These are phyloP conservation scores for Pseudogymnoascus sp. DNA, from an alignment of 2,329 filamentous ascomycete species.

Conservation along the genomic window DNA sequence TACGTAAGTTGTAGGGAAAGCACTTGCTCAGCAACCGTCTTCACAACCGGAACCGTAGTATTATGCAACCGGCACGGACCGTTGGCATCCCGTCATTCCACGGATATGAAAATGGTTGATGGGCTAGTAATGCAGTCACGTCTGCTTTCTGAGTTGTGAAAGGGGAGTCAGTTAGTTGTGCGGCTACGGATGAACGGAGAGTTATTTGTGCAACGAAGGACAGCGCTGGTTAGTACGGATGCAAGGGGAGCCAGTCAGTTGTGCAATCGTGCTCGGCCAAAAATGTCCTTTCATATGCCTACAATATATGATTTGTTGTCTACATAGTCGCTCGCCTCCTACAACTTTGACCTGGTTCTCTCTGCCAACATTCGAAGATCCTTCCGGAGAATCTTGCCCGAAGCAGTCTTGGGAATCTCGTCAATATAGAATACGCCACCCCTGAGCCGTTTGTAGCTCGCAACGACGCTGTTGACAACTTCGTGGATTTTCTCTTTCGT, in stretches of 20 bases:
- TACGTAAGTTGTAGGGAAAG: neutral
- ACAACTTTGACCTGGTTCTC: neutral
- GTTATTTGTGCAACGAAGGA: neutral
- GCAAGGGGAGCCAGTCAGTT: neutral
- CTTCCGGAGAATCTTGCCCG: conserved; percentile 15
- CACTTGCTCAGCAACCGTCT: neutral
- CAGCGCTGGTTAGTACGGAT: neutral
- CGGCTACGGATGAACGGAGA: neutral
- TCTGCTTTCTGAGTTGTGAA: neutral
- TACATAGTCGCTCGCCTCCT: neutral
- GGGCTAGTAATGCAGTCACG: neutral
- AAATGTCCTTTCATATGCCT: neutral
- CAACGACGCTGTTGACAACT: conserved; percentile 21
- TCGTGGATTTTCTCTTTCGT: conserved; percentile 25
- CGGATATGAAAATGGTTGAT: neutral
- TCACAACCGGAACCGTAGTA: neutral
- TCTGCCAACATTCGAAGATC: conserved; percentile 27
- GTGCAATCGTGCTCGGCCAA: neutral
- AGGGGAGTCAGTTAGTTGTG: neutral
- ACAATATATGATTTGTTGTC: neutral
- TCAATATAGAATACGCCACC: neutral
- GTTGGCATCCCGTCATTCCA: neutral
- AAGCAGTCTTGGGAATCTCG: neutral
- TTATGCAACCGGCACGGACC: neutral
- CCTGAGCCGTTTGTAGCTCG: neutral